These are phyloP conservation scores for Pseudisothecium myosuroides DNA, from an alignment of 225 moss, liverwort and hornwort species.

Conservation along the genomic window DNA sequence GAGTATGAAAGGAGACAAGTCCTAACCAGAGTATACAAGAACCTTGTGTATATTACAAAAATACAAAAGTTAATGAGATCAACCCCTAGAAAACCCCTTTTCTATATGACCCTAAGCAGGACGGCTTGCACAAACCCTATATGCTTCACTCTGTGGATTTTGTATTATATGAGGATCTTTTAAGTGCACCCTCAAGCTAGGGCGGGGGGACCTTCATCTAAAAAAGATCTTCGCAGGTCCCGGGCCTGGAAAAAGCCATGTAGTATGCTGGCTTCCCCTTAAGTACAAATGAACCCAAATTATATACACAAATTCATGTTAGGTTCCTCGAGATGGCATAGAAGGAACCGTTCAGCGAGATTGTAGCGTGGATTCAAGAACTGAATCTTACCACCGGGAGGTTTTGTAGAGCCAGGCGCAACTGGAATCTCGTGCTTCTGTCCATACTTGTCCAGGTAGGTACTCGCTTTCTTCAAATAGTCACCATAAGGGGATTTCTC, in stretches of 20 bases:
- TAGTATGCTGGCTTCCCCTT: neutral
- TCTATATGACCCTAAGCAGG: neutral
- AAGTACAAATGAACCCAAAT: neutral
- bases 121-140: neutral
- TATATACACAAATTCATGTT: neutral
- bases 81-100: neutral
- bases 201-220: neutral
- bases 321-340: neutral
- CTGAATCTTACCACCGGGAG: constrained; percentile 9
- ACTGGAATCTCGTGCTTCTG: constrained; percentile 27
- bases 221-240: neutral
- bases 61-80: neutral
- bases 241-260: neutral
- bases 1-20: neutral
- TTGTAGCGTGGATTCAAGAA: neutral
- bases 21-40: neutral
- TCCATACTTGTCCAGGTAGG: constrained; percentile 31
- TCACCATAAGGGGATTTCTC: constrained; percentile 1
- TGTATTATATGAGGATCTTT: no score
- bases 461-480: constrained; percentile 37
- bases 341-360: neutral
- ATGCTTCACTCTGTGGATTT: neutral
- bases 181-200: neutral
- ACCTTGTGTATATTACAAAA: neutral
- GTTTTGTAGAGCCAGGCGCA: neutral